Base-by-base conservation (phyloP, 2,329 filamentous ascomycete species). In the Colletotrichum tropicicola region DNA sequence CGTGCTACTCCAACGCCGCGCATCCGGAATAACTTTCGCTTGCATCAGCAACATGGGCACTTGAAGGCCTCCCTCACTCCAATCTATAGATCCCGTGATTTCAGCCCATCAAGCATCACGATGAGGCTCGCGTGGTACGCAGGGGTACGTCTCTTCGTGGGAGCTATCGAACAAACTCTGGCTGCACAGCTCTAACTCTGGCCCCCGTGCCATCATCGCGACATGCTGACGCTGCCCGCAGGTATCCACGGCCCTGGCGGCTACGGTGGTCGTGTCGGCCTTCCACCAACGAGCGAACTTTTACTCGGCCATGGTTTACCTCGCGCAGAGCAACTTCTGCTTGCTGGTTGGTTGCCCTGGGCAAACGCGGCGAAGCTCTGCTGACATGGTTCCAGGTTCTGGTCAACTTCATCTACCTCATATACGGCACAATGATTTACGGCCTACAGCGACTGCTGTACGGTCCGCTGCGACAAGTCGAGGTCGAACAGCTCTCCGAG, bases 251-350 rank as follows among this genome's bases (percentile, higher is more conserved):
- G 90, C 90, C 79, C 89, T 97, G 75, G 95, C 95, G 72, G 91
- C 89, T 69, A 88, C 89, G 72, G 94, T 97, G 65, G 86, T 98
- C 66, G 80, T 97, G 63, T 96, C 94, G 75, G 95, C 96, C 67
- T 95, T 98, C 79, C 92, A 96, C 75, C 93, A 98, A 81, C 89
- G 96, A 69, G 91, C 96, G 68, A 99, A 99, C 80, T 99, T 98
- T 85, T 99, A 99, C 82, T 97, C 95, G 58, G 94, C 96, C 70
- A 96, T 94, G 81, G 96, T 99, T 51, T 97, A 98, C 80, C 89
- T 99, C 53, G 93, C 94, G 41, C 95, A 98, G 80, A 98, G 94
- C 79, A 98, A 96, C 82, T 91, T 97, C 72, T 98, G 95, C 76
- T 83, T 98, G 56, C 92, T 98, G 88, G 92, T 96, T 78, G 71